A percentile compares a stretch with the other conserved stretches of the same genome.
These are phyloP conservation scores for Salvia sclarea DNA, from an alignment of 305 asterid genomes.

Conservation along the genomic window DNA sequence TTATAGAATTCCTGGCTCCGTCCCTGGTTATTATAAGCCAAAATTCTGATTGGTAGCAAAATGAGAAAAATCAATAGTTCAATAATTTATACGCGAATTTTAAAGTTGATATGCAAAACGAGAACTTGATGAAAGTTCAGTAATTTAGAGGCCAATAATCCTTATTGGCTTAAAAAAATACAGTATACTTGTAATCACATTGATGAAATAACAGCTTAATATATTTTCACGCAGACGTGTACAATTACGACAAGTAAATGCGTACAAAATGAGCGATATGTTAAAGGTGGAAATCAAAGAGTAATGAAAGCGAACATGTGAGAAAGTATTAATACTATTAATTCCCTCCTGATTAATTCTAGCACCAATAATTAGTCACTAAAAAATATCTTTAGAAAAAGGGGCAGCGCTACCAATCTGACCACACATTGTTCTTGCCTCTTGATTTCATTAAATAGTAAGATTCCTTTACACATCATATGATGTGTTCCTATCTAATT, in stretches of 20 bases:
- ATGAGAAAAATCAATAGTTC: too few relatives aligned
- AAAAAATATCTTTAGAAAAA: conserved; percentile 6
- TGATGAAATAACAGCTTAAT: neutral
- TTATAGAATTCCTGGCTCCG: too few relatives aligned
- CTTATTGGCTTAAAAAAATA: too few relatives aligned
- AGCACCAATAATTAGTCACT: conserved; percentile 18
- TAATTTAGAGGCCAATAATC: too few relatives aligned
- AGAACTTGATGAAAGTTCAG: too few relatives aligned
- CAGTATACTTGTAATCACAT: neutral
- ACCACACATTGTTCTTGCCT: conserved; percentile 29
- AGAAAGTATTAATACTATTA: neutral
- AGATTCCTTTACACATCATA: conserved; percentile 37
- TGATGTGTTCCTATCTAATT: conserved; percentile 29
- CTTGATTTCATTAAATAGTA: conserved; percentile 26
- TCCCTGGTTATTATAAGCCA: too few relatives aligned
- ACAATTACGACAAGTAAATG: too few relatives aligned
- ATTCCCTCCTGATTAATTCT: neutral
- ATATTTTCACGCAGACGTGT: neutral
- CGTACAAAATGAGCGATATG: neutral
- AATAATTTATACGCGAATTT: too few relatives aligned
- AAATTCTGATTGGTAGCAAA: too few relatives aligned
- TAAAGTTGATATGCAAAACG: too few relatives aligned
- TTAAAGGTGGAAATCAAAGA: neutral
- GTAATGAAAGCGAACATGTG: neutral
- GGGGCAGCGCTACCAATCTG: conserved; percentile 21